Evolutionary conservation across 805 yeast genomes (phyloP).

Genomic region (Yarrowia keelungensis): DNA sequence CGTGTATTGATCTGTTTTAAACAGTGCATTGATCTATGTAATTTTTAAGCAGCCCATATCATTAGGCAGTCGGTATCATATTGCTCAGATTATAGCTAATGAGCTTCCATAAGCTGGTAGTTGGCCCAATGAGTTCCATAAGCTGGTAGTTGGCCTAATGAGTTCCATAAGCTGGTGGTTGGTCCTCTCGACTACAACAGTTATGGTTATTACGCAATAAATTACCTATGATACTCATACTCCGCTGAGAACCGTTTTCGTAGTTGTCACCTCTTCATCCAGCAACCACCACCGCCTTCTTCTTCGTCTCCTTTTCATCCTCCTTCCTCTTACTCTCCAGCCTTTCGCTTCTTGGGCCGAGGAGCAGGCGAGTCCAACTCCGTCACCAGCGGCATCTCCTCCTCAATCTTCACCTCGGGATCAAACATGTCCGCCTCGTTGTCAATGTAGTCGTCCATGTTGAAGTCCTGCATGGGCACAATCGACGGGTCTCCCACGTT

Average conservation of each 20-base stretch:
- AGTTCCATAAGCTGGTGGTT: neutral
- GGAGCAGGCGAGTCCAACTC: slow-evolving; percentile 32
- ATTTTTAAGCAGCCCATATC: too few relatives aligned
- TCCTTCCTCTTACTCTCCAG: slow-evolving; percentile 14
- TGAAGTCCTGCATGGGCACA: slow-evolving; percentile 29
- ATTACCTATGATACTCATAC: slow-evolving; percentile 22
- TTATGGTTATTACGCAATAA: slow-evolving; percentile 17
- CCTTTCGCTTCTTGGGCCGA: slow-evolving; percentile 36
- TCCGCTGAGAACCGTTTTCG: slow-evolving; percentile 2
- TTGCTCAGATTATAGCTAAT: neutral
- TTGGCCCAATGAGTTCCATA: neutral
- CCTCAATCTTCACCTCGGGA: slow-evolving; percentile 30
- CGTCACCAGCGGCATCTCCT: slow-evolving; percentile 17
- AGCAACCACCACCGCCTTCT: neutral
- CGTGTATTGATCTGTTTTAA: too few relatives aligned
- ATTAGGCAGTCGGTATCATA: too few relatives aligned
- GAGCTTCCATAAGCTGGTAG: neutral
- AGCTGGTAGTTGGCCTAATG: neutral
- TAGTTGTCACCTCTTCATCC: slow-evolving; percentile 1
- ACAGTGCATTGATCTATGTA: too few relatives aligned
- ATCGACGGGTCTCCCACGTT: slow-evolving; percentile 7
- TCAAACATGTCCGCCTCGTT: slow-evolving; percentile 38
- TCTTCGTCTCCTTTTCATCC: neutral
- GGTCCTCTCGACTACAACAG: neutral
- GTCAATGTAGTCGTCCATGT: slow-evolving; percentile 37